Evolutionary conservation across 768 basidiomycete genomes (phyloP).

Genomic region (Pilatotrama ljubarskyi): DNA sequence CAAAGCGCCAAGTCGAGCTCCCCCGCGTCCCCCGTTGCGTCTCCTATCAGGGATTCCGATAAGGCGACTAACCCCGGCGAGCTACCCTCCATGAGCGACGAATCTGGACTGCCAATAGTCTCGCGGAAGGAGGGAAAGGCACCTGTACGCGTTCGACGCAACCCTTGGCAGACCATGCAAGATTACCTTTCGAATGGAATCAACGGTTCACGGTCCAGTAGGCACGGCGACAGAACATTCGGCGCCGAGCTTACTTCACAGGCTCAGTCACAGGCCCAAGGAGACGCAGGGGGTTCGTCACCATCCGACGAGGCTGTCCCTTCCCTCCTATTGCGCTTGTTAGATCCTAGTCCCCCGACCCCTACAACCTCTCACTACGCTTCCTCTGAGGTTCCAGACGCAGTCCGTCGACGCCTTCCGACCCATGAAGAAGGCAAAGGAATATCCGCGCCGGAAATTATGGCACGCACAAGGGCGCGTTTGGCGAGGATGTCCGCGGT

Average conservation of each 20-base stretch:
- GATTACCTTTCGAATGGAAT: slow-evolving; percentile 5
- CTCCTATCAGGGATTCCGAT: not conserved
- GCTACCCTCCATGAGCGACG: not conserved
- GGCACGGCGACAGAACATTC: not conserved
- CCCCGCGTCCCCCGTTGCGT: not conserved
- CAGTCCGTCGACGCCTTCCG: not conserved
- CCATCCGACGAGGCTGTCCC: slow-evolving; percentile 7
- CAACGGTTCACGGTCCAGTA: not conserved
- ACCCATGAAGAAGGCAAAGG: slow-evolving; percentile 1
- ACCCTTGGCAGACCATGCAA: slow-evolving; percentile 19
- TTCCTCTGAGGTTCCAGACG: slow-evolving; percentile 24
- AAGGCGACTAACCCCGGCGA: not conserved
- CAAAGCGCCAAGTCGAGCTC: not conserved
- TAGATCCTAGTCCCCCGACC: slow-evolving; percentile 21
- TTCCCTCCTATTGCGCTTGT: slow-evolving; percentile 32
- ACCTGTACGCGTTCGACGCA: slow-evolving; percentile 10
- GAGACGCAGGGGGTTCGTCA: slow-evolving; percentile 1
- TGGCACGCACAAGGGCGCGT: slow-evolving; percentile 34
- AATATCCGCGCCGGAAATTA: slow-evolving; percentile 26
- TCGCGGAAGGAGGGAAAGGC: not conserved
- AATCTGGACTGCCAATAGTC: not conserved
- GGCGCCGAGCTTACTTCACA: not conserved
- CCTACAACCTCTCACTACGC: not conserved
- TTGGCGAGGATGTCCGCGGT: slow-evolving; percentile 18
- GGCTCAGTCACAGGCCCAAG: slow-evolving; percentile 5